These are phyloP conservation scores for Omphalea diandra DNA, from an alignment of 441 rosid genomes.

Conservation along the genomic window DNA sequence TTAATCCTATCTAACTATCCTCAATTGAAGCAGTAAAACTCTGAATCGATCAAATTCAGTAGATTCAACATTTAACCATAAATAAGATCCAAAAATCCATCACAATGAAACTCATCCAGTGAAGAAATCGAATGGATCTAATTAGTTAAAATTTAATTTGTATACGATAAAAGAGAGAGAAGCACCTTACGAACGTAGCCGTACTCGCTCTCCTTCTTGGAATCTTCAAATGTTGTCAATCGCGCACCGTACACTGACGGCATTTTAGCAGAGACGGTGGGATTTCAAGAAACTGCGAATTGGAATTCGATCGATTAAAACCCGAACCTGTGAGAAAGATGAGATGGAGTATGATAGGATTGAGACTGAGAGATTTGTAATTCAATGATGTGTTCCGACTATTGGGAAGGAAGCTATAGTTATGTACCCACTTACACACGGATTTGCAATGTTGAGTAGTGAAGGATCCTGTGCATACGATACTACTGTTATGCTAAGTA, in stretches of 20 bases:
- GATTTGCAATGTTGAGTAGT: too few species aligned
- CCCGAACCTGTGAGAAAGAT: too few species aligned
- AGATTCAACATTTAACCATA: background rate
- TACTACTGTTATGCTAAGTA: too few species aligned
- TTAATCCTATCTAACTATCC: conserved; percentile 3
- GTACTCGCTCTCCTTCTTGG: conserved; percentile 98
- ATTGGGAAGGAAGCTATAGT: too few species aligned
- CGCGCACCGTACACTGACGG: conserved; percentile 86
- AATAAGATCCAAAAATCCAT: background rate
- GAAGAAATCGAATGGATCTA: background rate
- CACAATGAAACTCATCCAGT: background rate
- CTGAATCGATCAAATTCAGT: background rate
- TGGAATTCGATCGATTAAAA: conserved; percentile 15
- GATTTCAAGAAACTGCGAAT: background rate
- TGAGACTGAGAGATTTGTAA: too few species aligned
- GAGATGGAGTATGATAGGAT: too few species aligned
- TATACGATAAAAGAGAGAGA: background rate
- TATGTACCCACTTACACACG: too few species aligned
- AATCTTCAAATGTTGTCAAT: conserved; percentile 92
- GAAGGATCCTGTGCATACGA: too few species aligned
- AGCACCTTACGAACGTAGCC: conserved; percentile 97
- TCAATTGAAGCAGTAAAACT: background rate
- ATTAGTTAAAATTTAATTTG: background rate
- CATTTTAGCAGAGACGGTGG: conserved; percentile 40
- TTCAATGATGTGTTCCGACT: too few species aligned